phyloP scores from a whole-genome alignment of 352 stramenopile species.

The Phytophthora pinifolia region DNA sequence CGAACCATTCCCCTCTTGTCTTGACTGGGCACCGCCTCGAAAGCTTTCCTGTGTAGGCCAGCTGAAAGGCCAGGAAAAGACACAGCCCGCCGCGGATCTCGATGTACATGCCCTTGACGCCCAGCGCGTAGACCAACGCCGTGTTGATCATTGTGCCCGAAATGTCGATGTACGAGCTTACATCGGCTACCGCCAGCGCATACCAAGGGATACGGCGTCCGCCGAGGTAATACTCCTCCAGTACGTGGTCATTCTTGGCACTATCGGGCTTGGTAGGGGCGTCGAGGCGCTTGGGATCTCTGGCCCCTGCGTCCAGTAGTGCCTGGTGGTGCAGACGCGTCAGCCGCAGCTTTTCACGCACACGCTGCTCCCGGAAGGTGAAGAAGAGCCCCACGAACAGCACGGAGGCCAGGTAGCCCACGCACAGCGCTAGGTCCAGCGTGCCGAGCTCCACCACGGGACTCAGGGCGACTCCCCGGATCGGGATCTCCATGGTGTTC shows the following conservation, averaged over 20 bases:
- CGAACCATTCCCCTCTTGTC: slow-evolving; percentile 74
- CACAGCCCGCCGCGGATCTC: slow-evolving; percentile 77
- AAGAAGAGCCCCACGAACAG: slow-evolving; percentile 68
- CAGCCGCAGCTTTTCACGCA: slow-evolving; percentile 35
- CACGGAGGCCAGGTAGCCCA: slow-evolving; percentile 60
- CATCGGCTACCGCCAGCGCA: slow-evolving; percentile 69
- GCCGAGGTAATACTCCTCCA: slow-evolving; percentile 81
- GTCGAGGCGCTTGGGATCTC: slow-evolving; percentile 21
- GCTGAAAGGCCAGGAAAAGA: slow-evolving; percentile 78
- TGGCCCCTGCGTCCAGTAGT: slow-evolving; percentile 19
- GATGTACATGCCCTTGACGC: slow-evolving; percentile 86
- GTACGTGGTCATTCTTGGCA: slow-evolving; percentile 31
- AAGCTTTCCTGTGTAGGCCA: slow-evolving; percentile 80
- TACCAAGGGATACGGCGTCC: slow-evolving; percentile 71
- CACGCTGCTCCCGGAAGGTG: slow-evolving; percentile 56
- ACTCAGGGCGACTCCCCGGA: slow-evolving; percentile 9
- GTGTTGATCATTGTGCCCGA: slow-evolving; percentile 87
- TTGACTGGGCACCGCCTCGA: slow-evolving; percentile 74
- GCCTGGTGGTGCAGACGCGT: slow-evolving; percentile 26
- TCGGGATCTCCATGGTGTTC: slow-evolving; percentile 11
- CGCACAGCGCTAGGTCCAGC: slow-evolving; percentile 58
- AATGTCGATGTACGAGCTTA: slow-evolving; percentile 88
- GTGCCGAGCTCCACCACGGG: slow-evolving; percentile 35
- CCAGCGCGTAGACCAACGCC: slow-evolving; percentile 74
- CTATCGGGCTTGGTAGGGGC: slow-evolving; percentile 10